Percentiles rank a stretch among this genome's conserved stretches.
Conservation (phyloP, 163 green algal genomes). For the Chlamydomonas reinhardtii region DNA sequence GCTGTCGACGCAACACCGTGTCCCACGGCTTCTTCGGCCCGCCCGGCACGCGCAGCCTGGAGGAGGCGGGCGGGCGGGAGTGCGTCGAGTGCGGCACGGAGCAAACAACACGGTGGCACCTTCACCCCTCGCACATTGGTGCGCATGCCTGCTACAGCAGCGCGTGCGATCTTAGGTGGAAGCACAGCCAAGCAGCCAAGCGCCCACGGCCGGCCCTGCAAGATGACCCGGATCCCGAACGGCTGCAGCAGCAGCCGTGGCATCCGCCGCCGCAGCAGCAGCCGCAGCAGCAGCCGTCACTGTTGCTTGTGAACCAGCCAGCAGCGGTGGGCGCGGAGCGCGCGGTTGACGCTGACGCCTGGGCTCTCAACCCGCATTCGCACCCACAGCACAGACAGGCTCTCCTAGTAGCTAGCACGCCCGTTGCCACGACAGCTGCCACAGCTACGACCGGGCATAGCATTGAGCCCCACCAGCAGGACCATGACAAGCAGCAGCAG, state of each 20-base stretch:
- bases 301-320: too few species aligned
- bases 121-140: background rate
- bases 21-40: constrained; percentile 20
- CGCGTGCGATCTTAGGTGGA: background rate
- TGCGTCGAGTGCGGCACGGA: background rate
- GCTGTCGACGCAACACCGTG: background rate
- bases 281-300: background rate
- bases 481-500: too few species aligned
- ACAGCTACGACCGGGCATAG: too few species aligned
- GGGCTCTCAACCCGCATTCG: too few species aligned
- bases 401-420: too few species aligned
- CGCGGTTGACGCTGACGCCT: too few species aligned
- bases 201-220: background rate
- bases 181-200: background rate
- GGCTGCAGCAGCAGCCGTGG: too few species aligned
- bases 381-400: too few species aligned
- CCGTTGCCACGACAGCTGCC: too few species aligned
- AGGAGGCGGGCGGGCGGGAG: constrained; percentile 3
- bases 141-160: background rate
- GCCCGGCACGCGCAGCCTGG: background rate
- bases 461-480: too few species aligned
- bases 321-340: too few species aligned
- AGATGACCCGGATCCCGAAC: too few species aligned
- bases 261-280: background rate
- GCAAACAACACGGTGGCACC: background rate